A percentile compares a stretch with the other conserved stretches of the same genome.
phyloP scores from a whole-genome alignment of 768 basidiomycete species.

The Suillus brevipes region DNA sequence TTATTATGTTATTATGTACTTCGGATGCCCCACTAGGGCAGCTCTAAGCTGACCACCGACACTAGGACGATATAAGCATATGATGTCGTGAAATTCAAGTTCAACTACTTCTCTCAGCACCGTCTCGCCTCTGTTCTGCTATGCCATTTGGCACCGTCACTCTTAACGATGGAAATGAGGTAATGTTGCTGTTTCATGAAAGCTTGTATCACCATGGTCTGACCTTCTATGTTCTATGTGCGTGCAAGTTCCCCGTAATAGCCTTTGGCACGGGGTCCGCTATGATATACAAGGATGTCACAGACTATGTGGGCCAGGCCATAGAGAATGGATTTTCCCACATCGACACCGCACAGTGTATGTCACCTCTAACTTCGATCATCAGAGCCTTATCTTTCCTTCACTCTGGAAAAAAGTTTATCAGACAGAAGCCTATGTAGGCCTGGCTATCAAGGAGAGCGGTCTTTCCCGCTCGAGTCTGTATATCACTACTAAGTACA shows the following conservation, averaged over 20 bases:
- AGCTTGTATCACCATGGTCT: background rate
- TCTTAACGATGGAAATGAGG: slow-evolving; percentile 45
- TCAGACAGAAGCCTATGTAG: slow-evolving; percentile 36
- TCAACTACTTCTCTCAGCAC: background rate
- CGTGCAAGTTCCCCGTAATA: slow-evolving; percentile 53
- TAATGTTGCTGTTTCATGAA: slow-evolving; percentile 10
- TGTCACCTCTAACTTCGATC: slow-evolving; percentile 9
- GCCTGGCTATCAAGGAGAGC: slow-evolving; percentile 45
- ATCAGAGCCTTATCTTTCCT: slow-evolving; percentile 3
- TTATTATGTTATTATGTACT: too few species aligned
- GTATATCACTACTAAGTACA: slow-evolving; percentile 62
- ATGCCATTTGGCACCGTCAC: slow-evolving; percentile 43
- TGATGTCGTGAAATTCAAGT: too few species aligned
- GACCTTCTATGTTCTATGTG: background rate
- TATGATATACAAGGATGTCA: slow-evolving; percentile 46
- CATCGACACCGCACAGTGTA: slow-evolving; percentile 62
- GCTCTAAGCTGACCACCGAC: too few species aligned
- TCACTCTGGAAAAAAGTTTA: slow-evolving; percentile 19
- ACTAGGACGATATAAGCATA: too few species aligned
- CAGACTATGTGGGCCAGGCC: slow-evolving; percentile 55
- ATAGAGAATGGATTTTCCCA: slow-evolving; percentile 62
- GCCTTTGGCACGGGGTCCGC: slow-evolving; percentile 59
- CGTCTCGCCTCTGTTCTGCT: background rate
- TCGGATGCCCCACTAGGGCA: too few species aligned
- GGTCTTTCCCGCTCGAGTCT: slow-evolving; percentile 46